Percentiles rank a stretch among this genome's conserved stretches.
phyloP scores from a whole-genome alignment of 768 basidiomycete species.

The Tricholoma hemisulphureum region DNA sequence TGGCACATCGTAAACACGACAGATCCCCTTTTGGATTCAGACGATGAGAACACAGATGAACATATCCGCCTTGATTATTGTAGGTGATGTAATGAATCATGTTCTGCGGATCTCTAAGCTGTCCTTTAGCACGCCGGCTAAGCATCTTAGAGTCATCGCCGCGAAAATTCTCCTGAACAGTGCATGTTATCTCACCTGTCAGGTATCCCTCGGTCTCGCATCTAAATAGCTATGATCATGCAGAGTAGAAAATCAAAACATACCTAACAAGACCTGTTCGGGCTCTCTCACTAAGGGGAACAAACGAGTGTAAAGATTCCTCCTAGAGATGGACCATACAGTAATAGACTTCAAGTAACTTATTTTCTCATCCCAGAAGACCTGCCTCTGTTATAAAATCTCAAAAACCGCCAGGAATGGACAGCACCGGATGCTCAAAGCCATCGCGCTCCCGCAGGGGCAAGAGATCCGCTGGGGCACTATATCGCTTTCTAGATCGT shows the following conservation, averaged over 20 bases:
- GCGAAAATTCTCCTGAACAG: neutral
- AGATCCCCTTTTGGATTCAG: constrained; percentile 71
- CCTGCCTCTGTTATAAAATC: constrained; percentile 12
- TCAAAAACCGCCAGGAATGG: constrained; percentile 60
- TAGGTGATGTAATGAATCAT: constrained; percentile 31
- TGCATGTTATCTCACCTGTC: neutral
- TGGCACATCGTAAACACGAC: constrained; percentile 64
- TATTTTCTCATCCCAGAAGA: neutral
- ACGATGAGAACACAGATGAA: constrained; percentile 62
- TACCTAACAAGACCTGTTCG: neutral
- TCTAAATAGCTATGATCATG: neutral
- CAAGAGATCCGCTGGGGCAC: constrained; percentile 63
- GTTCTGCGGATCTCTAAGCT: constrained; percentile 2
- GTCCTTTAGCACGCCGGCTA: constrained; percentile 46
- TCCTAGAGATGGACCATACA: neutral
- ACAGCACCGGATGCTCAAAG: constrained; percentile 59
- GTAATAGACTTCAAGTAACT: neutral
- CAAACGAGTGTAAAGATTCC: neutral
- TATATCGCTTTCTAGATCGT: constrained; percentile 46
- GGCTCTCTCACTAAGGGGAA: neutral
- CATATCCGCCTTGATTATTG: constrained; percentile 65
- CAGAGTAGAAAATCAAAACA: neutral
- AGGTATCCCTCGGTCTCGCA: neutral
- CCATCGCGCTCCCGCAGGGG: constrained; percentile 45
- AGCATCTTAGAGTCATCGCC: constrained; percentile 3